Conservation (phyloP, 129 eudicot genomes). For the carrot (Daucus carota) region DH1_v3.0 NC_030386.2:7278501-7279000, state of each 20-base stretch:
- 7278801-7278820: neutral
- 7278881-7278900: neutral
- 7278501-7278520: neutral
- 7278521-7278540: neutral
- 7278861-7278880: neutral
- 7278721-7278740: neutral
- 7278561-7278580: neutral
- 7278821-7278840: neutral
- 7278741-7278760: neutral
- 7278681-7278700: neutral
- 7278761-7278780: neutral
- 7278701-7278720: neutral
- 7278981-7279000: conserved; percentile 70
- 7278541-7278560: neutral
- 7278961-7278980: conserved; percentile 97
- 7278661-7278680: neutral
- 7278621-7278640: neutral
- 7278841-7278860: neutral
- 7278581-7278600: neutral
- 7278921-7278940: neutral
- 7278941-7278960: conserved; percentile 78
- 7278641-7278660: neutral
- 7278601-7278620: neutral
- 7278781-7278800: neutral
- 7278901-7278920: neutral